Evolutionary conservation across 441 rosid genomes (phyloP).

Genomic region (Rhodomyrtus psidioides): DNA sequence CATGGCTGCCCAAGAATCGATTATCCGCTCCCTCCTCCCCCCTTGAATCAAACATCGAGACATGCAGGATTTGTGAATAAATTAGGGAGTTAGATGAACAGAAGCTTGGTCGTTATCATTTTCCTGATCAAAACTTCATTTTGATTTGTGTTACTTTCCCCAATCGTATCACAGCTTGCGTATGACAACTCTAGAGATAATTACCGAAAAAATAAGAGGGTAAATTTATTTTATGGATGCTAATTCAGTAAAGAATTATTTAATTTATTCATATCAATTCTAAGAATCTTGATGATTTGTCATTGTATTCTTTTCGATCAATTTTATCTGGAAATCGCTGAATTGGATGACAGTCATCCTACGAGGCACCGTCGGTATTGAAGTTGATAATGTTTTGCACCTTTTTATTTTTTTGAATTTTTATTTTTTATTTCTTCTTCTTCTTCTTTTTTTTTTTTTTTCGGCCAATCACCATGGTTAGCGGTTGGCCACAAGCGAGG

Average conservation of each 20-base stretch:
- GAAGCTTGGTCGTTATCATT: neutral
- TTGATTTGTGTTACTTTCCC: neutral
- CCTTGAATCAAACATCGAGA: neutral
- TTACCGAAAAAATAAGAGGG: neutral
- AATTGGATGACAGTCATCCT: rapidly evolving
- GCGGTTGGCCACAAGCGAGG: neutral
- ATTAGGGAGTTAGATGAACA: neutral
- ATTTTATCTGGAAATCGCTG: rapidly evolving
- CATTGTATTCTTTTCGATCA: rapidly evolving
- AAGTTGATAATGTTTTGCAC: no score
- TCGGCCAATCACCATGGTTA: rapidly evolving
- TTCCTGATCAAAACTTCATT: neutral
- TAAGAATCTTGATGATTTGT: rapidly evolving
- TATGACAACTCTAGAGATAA: neutral
- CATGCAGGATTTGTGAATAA: neutral
- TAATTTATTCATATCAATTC: rapidly evolving
- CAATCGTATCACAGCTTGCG: neutral
- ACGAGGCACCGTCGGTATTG: no score
- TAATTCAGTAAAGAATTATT: neutral
- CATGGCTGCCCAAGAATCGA: neutral
- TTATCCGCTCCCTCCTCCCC: no score
- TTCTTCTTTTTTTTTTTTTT: no score
- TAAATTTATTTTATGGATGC: rapidly evolving
- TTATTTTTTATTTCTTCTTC: no score
- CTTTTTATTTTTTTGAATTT: neutral